phyloP scores from a whole-genome alignment of 106 monocot species.

The Agapanthus africanus region DNA sequence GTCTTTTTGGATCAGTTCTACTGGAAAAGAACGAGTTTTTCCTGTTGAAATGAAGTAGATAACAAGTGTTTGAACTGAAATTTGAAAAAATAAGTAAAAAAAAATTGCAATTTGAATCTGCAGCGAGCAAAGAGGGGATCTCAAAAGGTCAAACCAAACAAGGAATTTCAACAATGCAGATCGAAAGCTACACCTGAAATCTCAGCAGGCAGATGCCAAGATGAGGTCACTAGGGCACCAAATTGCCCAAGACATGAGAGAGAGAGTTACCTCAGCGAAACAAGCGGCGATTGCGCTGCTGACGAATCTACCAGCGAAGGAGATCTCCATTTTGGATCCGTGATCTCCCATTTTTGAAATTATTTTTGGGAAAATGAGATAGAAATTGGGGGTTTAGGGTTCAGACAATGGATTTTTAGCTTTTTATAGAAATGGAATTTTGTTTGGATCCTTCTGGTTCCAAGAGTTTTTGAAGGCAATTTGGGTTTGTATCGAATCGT shows the following conservation, averaged over 20 bases:
- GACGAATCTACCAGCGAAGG: slow-evolving; percentile 16
- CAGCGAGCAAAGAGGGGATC: not conserved
- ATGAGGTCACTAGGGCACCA: not conserved
- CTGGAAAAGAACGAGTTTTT: not conserved
- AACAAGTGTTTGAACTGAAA: no score
- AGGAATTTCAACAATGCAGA: not conserved
- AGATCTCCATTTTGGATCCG: slow-evolving; percentile 14
- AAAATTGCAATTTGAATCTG: not conserved
- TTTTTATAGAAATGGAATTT: no score
- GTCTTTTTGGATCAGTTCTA: no score
- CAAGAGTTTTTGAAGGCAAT: no score
- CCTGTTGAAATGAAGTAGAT: not conserved
- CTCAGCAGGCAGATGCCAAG: not conserved
- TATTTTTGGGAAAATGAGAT: not conserved
- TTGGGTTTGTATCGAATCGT: no score
- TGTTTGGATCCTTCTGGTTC: no score
- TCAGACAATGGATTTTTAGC: no score
- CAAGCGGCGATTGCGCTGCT: slow-evolving; percentile 23
- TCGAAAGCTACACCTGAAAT: not conserved
- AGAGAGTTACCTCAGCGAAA: slow-evolving; percentile 9
- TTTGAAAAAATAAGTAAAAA: not conserved
- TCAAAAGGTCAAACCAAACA: not conserved
- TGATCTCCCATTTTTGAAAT: not conserved
- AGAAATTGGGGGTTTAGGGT: not conserved
- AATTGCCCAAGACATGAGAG: not conserved